These are phyloP conservation scores for Debaryomyces fabryi DNA, from an alignment of 1,139 yeast species.

Conservation along the genomic window DNA sequence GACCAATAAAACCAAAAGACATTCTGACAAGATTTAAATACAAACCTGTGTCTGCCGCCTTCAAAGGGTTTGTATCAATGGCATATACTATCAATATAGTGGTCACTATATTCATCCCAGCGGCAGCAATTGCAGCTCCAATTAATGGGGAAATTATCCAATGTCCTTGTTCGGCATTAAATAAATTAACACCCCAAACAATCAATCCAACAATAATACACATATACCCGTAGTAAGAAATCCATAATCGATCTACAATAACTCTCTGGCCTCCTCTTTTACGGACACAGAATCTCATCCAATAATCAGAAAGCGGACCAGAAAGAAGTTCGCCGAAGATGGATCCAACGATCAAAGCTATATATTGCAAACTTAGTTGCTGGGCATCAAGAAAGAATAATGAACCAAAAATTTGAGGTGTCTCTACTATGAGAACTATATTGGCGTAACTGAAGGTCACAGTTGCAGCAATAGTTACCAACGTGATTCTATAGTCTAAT, in stretches of 20 bases:
- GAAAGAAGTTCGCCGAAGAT: slow-evolving; percentile 26
- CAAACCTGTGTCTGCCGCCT: no score
- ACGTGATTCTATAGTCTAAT: slow-evolving; percentile 13
- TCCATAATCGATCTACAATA: neutral
- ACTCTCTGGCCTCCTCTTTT: no score
- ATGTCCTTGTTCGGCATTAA: neutral
- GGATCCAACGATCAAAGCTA: slow-evolving; percentile 27
- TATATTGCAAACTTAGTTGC: slow-evolving; percentile 25
- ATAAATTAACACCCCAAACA: neutral
- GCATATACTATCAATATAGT: neutral
- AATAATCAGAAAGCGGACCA: slow-evolving; percentile 28
- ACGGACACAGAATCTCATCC: slow-evolving; percentile 21
- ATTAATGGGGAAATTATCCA: neutral
- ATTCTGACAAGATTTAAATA: no score
- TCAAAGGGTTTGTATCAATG: no score
- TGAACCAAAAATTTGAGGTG: slow-evolving; percentile 25
- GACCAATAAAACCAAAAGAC: no score
- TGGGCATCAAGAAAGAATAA: slow-evolving; percentile 24
- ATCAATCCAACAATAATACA: neutral
- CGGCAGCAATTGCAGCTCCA: neutral
- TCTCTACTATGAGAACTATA: slow-evolving; percentile 26
- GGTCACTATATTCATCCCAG: neutral
- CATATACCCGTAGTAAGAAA: neutral
- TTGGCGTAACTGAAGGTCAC: slow-evolving; percentile 26
- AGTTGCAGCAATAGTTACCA: slow-evolving; percentile 23